Base-by-base conservation (phyloP, 2,329 filamentous ascomycete species). In the Botrytis fragariae region DNA sequence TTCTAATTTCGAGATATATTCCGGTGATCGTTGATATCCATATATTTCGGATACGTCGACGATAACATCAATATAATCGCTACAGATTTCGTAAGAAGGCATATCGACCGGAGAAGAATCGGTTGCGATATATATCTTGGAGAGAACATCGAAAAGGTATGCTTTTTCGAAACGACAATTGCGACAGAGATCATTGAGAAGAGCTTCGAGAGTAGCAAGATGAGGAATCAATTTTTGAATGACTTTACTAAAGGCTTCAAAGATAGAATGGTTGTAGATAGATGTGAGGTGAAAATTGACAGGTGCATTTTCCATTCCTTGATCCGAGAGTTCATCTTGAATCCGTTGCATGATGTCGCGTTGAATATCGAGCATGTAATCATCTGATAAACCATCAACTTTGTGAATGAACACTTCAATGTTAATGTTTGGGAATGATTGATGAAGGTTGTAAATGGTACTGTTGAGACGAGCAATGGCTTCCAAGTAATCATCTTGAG, bases 321-420 rank as follows among this genome's bases (percentile, higher is more conserved):
- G 90, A 81, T 99, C 96, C 18, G 92, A 95, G 45, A 99, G 89
- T 82, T 99, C 96, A 81, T 99, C 96, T 79, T 97, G 94, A 75
- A 98, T 97, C 57, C 94, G 91, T 81, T 98, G 97, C 70, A 95
- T 95, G 76, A 99, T 97, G 83, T 99, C 96, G 74, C 96, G 92
- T 84, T 97, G 96, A 29, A 97, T 97, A 79, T 99, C 96, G 74
- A 95, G 90, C 81, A 96, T 95, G 86, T 96, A 98, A 82, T 99
- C 96, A 77, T 98, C 96, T 42, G 93, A 96, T 25, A 99, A 87
- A n/a, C 95, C 95, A 81, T 99, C 96, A 48, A 98, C 95, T 83
- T 99, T 99, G 87, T 99, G 96, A 79, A 99, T 97, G 83, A 99
- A 98, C 69, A 99, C 95, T 81, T 98, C 95, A 77, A 99, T 93